Conservation (phyloP, 2,329 filamentous ascomycete genomes). For the Hawksworthiomyces lignivorus region DNA sequence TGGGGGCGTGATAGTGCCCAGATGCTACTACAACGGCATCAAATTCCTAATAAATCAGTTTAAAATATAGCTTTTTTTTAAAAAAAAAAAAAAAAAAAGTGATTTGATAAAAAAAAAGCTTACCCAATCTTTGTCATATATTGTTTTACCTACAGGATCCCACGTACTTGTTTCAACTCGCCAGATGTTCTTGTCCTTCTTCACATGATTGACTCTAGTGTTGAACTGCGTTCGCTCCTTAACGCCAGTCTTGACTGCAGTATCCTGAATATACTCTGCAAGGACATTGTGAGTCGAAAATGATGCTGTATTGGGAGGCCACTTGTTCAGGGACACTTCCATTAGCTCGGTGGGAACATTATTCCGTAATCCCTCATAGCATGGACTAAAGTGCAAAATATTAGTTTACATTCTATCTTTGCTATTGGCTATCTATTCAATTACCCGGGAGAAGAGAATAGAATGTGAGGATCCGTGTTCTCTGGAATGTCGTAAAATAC, state of each 20-base stretch:
- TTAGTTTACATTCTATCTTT: background rate
- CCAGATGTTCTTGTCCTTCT: slow-evolving; percentile 29
- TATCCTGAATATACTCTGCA: slow-evolving; percentile 53
- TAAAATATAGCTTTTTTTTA: no score
- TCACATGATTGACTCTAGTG: slow-evolving; percentile 47
- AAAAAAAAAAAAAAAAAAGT: no score
- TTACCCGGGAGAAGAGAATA: slow-evolving; percentile 7
- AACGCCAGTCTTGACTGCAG: slow-evolving; percentile 42
- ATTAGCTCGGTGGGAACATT: slow-evolving; percentile 62
- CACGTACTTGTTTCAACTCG: slow-evolving; percentile 4
- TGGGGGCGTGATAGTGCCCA: slow-evolving; percentile 59
- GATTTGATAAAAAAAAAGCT: no score
- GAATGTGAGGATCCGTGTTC: slow-evolving; percentile 33
- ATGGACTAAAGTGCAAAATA: slow-evolving; percentile 30
- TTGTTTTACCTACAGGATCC: background rate
- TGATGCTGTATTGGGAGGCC: slow-evolving; percentile 52
- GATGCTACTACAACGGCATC: slow-evolving; percentile 60
- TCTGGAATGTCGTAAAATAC: slow-evolving; percentile 23
- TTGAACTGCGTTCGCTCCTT: slow-evolving; percentile 43
- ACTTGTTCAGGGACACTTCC: slow-evolving; percentile 35
- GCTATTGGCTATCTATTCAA: no score
- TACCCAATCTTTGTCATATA: background rate
- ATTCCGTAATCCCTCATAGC: slow-evolving; percentile 55
- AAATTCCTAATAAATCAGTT: slow-evolving; percentile 40
- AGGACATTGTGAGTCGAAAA: slow-evolving; percentile 50